A percentile compares a stretch with the other conserved stretches of the same genome.
Conservation (phyloP, 2,329 filamentous ascomycete genomes). For the Fusarium sp. region DNA sequence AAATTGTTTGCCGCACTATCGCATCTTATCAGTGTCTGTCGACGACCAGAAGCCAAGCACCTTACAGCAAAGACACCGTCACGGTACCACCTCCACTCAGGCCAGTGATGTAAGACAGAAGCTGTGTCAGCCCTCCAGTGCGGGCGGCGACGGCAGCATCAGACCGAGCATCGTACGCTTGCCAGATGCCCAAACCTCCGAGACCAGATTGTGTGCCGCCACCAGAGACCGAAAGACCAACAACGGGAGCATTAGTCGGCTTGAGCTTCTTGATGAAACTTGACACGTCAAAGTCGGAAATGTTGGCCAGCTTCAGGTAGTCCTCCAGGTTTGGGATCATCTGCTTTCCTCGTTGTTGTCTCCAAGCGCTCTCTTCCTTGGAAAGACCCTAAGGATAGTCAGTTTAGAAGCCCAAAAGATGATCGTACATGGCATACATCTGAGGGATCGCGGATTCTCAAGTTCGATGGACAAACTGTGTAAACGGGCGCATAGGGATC, state of each 20-base stretch:
- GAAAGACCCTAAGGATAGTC: slow-evolving; percentile 36
- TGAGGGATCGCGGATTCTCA: slow-evolving; percentile 24
- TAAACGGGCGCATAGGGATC: slow-evolving; percentile 33
- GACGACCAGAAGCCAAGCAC: too few relatives aligned
- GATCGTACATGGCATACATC: background rate
- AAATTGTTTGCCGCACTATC: slow-evolving; percentile 45
- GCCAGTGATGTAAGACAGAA: slow-evolving; percentile 44
- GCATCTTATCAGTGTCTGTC: fast-evolving
- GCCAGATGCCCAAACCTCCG: slow-evolving; percentile 45
- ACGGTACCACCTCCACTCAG: slow-evolving; percentile 45
- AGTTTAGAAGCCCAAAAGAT: fast-evolving
- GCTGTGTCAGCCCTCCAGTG: slow-evolving; percentile 42
- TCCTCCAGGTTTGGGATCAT: slow-evolving; percentile 34
- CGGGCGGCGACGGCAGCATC: slow-evolving; percentile 21
- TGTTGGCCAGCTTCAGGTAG: slow-evolving; percentile 40
- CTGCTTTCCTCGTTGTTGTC: slow-evolving; percentile 26
- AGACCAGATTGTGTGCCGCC: slow-evolving; percentile 47
- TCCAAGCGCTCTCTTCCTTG: slow-evolving; percentile 38
- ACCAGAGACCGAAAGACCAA: slow-evolving; percentile 44
- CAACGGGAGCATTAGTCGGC: slow-evolving; percentile 27
- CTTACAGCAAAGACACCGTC: slow-evolving; percentile 40
- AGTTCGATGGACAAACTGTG: slow-evolving; percentile 11
- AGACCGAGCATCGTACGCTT: slow-evolving; percentile 45
- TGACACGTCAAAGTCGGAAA: slow-evolving; percentile 36
- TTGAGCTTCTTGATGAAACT: slow-evolving; percentile 40